Conservation (phyloP, 2,329 filamentous ascomycete species). For the Fusarium stilboides region DNA sequence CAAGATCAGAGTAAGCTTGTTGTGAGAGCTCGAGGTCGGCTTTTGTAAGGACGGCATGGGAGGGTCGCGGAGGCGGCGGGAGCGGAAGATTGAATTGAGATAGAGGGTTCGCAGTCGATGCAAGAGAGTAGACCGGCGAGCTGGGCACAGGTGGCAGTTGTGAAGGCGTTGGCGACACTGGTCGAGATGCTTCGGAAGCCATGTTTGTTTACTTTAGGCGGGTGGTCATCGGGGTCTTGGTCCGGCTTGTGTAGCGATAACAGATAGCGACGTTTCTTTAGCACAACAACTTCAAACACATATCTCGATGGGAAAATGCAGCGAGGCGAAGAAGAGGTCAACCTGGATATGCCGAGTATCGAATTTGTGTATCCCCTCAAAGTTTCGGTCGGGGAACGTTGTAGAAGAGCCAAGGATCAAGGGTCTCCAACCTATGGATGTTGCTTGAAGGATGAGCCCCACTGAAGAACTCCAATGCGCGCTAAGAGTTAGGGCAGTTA, state of each 20-base stretch:
- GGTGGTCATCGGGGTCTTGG: conserved; percentile 31
- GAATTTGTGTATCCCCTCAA: conserved; percentile 29
- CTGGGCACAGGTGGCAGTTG: conserved; percentile 72
- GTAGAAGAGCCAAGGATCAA: conserved; percentile 39
- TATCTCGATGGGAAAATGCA: conserved; percentile 19
- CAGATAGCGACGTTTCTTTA: not conserved
- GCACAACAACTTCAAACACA: conserved; percentile 12
- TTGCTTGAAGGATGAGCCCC: conserved; percentile 33
- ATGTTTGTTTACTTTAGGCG: conserved; percentile 49
- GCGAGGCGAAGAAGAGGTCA: conserved; percentile 7
- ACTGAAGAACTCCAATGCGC: conserved; percentile 33
- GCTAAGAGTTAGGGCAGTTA: conserved; percentile 43
- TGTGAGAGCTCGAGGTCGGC: conserved; percentile 75
- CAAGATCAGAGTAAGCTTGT: conserved; percentile 72
- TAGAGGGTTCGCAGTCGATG: conserved; percentile 73
- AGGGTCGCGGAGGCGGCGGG: conserved; percentile 72
- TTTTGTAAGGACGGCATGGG: conserved; percentile 73
- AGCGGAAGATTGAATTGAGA: conserved; percentile 72
- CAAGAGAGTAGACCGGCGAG: conserved; percentile 75
- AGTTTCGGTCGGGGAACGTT: conserved; percentile 43
- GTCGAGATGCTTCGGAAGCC: conserved; percentile 54
- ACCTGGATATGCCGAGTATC: conserved; percentile 13
- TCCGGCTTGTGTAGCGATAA: conserved; percentile 23
- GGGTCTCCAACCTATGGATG: conserved; percentile 1
- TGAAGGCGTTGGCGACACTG: conserved; percentile 68